Percentiles rank a stretch among this genome's conserved stretches.
Evolutionary conservation across 129 eudicot species (phyloP).

Genomic region (Cynara cardunculus): DNA sequence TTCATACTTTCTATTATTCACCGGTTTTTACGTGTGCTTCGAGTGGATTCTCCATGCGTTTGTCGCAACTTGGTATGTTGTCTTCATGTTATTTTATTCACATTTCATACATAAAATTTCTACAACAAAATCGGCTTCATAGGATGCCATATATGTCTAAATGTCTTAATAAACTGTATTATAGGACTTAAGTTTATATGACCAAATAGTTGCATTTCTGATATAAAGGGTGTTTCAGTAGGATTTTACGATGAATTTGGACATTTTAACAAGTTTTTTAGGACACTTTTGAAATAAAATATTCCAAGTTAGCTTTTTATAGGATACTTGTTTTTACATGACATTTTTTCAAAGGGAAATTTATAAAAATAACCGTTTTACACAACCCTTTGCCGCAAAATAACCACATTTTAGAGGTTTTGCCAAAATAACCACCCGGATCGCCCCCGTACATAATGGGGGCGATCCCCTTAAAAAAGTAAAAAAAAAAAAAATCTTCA

Average conservation of each 20-base stretch:
- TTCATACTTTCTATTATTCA: slow-evolving; percentile 60
- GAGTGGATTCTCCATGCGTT: slow-evolving; percentile 75
- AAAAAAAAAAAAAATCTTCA: too few relatives aligned
- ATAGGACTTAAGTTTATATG: not conserved
- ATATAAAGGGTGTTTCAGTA: not conserved
- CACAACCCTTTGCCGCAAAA: too few relatives aligned
- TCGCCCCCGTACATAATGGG: too few relatives aligned
- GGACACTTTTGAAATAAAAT: not conserved
- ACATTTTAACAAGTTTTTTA: not conserved
- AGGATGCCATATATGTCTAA: not conserved
- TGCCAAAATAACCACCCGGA: too few relatives aligned
- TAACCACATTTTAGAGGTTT: too few relatives aligned
- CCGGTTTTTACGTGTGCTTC: slow-evolving; percentile 57
- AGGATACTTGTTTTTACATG: not conserved
- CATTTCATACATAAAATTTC: not conserved
- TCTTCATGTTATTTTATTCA: not conserved
- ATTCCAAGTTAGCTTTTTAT: not conserved
- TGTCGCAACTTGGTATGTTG: slow-evolving; percentile 47
- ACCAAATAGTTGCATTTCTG: not conserved
- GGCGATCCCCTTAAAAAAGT: too few relatives aligned
- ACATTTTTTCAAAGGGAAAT: too few relatives aligned
- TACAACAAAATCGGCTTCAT: too few relatives aligned
- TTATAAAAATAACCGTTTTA: too few relatives aligned
- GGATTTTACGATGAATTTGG: not conserved
- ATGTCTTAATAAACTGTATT: not conserved